Conservation (phyloP, 2,329 filamentous ascomycete species). For the Penicillium verrucosum region DNA sequence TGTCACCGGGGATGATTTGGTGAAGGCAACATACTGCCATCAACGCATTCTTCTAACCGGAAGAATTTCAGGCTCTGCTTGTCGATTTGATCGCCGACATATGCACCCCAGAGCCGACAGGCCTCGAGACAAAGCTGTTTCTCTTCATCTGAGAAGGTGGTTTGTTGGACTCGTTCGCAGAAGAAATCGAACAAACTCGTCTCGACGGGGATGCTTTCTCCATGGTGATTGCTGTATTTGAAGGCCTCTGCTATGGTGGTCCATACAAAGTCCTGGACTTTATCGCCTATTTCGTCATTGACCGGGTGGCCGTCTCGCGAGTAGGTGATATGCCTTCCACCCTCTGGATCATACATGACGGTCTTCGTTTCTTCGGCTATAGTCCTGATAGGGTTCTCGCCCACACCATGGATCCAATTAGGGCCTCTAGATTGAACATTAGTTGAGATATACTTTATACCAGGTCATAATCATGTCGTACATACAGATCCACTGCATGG, state of each 20-base stretch:
- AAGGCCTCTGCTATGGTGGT: constrained; percentile 58
- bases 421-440: constrained; percentile 48
- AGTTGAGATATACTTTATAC: background rate
- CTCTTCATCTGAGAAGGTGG: constrained; percentile 39
- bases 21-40: constrained; percentile 46
- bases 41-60: constrained; percentile 64
- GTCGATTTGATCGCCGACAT: constrained; percentile 59
- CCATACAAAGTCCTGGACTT: constrained; percentile 52
- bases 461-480: background rate
- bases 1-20: background rate
- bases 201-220: constrained; percentile 49
- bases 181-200: constrained; percentile 59
- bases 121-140: constrained; percentile 52
- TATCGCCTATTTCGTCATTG: constrained; percentile 29
- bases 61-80: constrained; percentile 63
- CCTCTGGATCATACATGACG: constrained; percentile 51
- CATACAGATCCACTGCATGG: constrained; percentile 57
- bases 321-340: constrained; percentile 47
- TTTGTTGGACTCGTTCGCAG: constrained; percentile 46
- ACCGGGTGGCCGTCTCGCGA: constrained; percentile 47
- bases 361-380: constrained; percentile 56
- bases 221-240: constrained; percentile 55
- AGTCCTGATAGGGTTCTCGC: constrained; percentile 57
- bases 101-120: constrained; percentile 61
- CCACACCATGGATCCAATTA: constrained; percentile 64